Percentiles rank a stretch among this genome's conserved stretches.
phyloP scores from a whole-genome alignment of 306 rosid genomes.

The Arachis stenosperma region DNA sequence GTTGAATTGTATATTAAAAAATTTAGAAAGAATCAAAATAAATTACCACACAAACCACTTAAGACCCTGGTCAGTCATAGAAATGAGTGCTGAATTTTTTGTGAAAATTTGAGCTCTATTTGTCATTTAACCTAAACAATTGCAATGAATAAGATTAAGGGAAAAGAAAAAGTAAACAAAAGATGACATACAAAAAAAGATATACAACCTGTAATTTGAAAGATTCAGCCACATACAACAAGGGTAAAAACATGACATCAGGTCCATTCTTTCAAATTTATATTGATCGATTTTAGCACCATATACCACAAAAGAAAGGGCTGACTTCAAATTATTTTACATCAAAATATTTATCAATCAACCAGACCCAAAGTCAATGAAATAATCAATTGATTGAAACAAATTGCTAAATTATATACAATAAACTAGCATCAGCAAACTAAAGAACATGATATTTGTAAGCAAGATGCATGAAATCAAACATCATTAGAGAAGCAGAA shows the following conservation, averaged over 20 bases:
- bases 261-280: too few species aligned
- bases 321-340: too few species aligned
- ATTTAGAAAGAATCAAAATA: background rate
- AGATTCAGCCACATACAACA: background rate
- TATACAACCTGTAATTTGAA: background rate
- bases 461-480: background rate
- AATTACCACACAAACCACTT: background rate
- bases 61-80: slow-evolving; percentile 19
- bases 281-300: too few species aligned
- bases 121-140: slow-evolving; percentile 53
- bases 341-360: too few species aligned
- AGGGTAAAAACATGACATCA: too few species aligned
- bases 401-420: background rate
- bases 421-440: slow-evolving; percentile 7
- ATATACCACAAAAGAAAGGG: too few species aligned
- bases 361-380: background rate
- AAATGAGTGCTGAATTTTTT: slow-evolving; percentile 62
- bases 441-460: background rate
- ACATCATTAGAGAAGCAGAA: background rate
- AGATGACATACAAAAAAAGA: slow-evolving; percentile 1
- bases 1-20: background rate
- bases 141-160: slow-evolving; percentile 7
- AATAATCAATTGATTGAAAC: background rate
- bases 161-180: background rate
- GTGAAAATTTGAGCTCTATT: slow-evolving; percentile 56